Base-by-base conservation (phyloP, 352 stramenopile species). In the Phytophthora pluvialis region DNA sequence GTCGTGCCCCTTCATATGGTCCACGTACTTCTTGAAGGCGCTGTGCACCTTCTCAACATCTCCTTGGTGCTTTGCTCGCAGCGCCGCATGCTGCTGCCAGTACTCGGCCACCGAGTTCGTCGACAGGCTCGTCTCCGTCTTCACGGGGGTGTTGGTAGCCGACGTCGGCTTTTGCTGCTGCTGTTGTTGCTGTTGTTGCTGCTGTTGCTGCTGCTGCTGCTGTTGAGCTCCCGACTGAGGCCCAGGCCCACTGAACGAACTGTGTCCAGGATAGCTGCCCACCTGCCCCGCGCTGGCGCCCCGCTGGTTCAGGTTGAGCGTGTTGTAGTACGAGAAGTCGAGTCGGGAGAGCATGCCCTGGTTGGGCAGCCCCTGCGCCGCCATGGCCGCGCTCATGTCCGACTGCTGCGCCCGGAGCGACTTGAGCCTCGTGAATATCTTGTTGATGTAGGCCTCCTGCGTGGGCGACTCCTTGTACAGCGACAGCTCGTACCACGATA, bases 391-490 rank as follows among this genome's bases (percentile, higher is more conserved):
- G 54, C 79, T 82, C 78, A 90, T 81, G 56, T 95, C 83, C 26
- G 81, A 85, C 44, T 85, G 83, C 63, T 95, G 86, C 28, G 75
- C 73, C 21, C 86, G 80, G 10, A 95, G 65, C 35, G 83, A 87
- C 76, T 95, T 90, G 44, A 95, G 77, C 7, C 86, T 73, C 38
- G 90, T 93, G 65, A 93, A 91, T 57, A 95, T 95, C 78, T 95
- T 93, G 67, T 88, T 93, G 61, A 95, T 95, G 72, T 95, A 95
- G 53, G 90, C 81, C 50, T 95, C 82, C 64, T 95, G 84, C 13
- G 86, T 95, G 21, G 78, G 85, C 32, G 84, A 92, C 70, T 95
- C 86, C 67, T 91, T 92, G 74, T 91, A 95, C n/a, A 93, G 68
- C 54, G 83, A 86, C 38, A 95, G 64, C 64, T 95, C 86, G 67